Evolutionary conservation across 495 filamentous ascomycete species (phyloP).

Genomic region (Trichoderma gamsii): DNA sequence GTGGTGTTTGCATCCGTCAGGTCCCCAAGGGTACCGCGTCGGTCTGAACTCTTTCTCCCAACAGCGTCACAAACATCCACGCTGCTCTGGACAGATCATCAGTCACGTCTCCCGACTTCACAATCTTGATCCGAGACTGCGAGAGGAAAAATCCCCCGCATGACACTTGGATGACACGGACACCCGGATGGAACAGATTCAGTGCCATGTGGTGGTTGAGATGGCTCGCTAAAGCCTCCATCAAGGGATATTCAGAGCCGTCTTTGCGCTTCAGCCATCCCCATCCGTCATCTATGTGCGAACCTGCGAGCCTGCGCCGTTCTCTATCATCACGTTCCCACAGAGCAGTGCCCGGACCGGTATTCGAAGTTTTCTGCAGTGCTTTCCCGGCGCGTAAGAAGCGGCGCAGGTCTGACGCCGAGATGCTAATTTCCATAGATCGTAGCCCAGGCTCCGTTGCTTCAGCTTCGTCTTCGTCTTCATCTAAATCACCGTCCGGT

Average conservation of each 20-base stretch:
- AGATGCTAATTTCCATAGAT: slow-evolving; percentile 39
- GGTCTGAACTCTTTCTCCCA: not conserved
- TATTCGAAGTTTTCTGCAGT: not conserved
- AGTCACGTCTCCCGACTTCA: slow-evolving; percentile 21
- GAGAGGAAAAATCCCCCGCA: slow-evolving; percentile 42
- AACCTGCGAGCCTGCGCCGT: slow-evolving; percentile 33
- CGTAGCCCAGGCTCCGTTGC: slow-evolving; percentile 29
- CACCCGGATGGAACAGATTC: slow-evolving; percentile 40
- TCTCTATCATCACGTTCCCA: slow-evolving; percentile 28
- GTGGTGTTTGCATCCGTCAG: not conserved
- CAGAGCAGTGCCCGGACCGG: slow-evolving; percentile 13
- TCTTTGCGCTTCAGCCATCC: slow-evolving; percentile 30
- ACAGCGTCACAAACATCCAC: slow-evolving; percentile 12
- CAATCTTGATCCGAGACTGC: slow-evolving; percentile 39
- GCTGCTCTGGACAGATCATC: slow-evolving; percentile 8
- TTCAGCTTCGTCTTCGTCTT: not conserved
- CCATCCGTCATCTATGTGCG: slow-evolving; percentile 41
- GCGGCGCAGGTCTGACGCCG: slow-evolving; percentile 29
- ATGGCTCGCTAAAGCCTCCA: slow-evolving; percentile 37
- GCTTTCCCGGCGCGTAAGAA: slow-evolving; percentile 24
- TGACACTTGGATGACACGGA: slow-evolving; percentile 37
- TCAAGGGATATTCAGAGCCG: slow-evolving; percentile 31
- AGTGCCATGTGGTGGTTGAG: slow-evolving; percentile 35
- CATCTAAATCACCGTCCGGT: not conserved
- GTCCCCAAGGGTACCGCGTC: not conserved